Evolutionary conservation across 2,329 filamentous ascomycete species (phyloP).

Genomic region (Didymella pinodella): DNA sequence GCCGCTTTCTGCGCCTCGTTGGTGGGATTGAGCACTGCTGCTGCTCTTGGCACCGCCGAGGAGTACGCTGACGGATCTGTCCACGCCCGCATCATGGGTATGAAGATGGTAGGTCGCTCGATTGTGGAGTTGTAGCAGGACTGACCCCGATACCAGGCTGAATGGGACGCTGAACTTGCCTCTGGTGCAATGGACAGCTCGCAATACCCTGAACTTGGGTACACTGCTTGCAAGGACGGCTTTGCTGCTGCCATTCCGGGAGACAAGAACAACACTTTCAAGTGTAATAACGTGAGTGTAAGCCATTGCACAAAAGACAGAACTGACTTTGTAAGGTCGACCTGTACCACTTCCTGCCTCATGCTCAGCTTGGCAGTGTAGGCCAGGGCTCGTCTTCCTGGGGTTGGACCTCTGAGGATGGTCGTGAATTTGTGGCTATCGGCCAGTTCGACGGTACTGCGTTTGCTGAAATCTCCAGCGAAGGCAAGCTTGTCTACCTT

Average conservation of each 20-base stretch:
- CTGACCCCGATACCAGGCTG: slow-evolving; percentile 25
- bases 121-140: too few relatives aligned
- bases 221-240: slow-evolving; percentile 44
- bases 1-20: slow-evolving; percentile 28
- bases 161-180: slow-evolving; percentile 38
- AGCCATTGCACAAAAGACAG: too few relatives aligned
- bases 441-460: slow-evolving; percentile 54
- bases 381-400: slow-evolving; percentile 56
- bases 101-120: slow-evolving; percentile 37
- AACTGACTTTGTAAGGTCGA: slow-evolving; percentile 51
- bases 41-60: slow-evolving; percentile 36
- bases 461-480: slow-evolving; percentile 51
- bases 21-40: slow-evolving; percentile 31
- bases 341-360: slow-evolving; percentile 63
- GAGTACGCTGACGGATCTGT: slow-evolving; percentile 48
- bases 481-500: slow-evolving; percentile 60
- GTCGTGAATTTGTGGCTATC: slow-evolving; percentile 62
- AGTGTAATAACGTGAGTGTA: slow-evolving; percentile 46
- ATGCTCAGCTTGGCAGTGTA: slow-evolving; percentile 59
- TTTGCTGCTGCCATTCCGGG: slow-evolving; percentile 46
- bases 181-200: slow-evolving; percentile 39
- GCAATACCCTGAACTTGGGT: slow-evolving; percentile 39
- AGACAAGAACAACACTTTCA: slow-evolving; percentile 47
- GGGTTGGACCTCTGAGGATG: slow-evolving; percentile 61
- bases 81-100: slow-evolving; percentile 45